Conservation (phyloP, 192 early-diverging fungal species). For the Piromyces finnis region DNA sequence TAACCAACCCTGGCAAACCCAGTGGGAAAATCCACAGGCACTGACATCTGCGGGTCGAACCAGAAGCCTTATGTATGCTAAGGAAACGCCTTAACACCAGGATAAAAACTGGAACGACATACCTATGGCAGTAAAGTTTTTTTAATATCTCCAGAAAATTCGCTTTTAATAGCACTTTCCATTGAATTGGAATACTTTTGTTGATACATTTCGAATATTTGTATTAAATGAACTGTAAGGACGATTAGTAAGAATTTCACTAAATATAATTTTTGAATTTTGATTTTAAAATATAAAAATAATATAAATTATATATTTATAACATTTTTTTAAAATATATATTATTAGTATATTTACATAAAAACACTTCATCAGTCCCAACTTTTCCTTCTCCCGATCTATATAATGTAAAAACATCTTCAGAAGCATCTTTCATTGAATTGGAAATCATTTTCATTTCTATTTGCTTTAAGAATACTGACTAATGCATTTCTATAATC, state of each 20-base stretch:
- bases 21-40: too few species aligned
- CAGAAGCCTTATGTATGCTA: too few species aligned
- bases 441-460: constrained; percentile 9
- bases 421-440: constrained; percentile 4
- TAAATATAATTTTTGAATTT: too few species aligned
- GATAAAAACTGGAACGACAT: too few species aligned
- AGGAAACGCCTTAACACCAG: too few species aligned
- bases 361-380: constrained; percentile 23
- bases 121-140: constrained; percentile 1
- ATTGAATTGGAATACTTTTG: constrained; percentile 10
- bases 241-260: neutral
- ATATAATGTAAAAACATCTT: constrained; percentile 22
- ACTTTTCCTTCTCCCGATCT: constrained; percentile 15
- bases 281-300: too few species aligned
- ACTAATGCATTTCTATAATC: constrained; percentile 8
- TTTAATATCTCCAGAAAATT: constrained; percentile 23
- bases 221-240: neutral
- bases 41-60: too few species aligned
- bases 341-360: too few species aligned
- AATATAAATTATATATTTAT: too few species aligned
- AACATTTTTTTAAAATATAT: too few species aligned
- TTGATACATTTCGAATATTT: constrained; percentile 12
- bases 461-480: neutral
- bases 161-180: constrained; percentile 14
- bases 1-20: too few species aligned